Percentiles rank a stretch among this genome's conserved stretches.
Conservation (phyloP, 2,329 filamentous ascomycete genomes). For the Paramyrothecium roridum region DNA sequence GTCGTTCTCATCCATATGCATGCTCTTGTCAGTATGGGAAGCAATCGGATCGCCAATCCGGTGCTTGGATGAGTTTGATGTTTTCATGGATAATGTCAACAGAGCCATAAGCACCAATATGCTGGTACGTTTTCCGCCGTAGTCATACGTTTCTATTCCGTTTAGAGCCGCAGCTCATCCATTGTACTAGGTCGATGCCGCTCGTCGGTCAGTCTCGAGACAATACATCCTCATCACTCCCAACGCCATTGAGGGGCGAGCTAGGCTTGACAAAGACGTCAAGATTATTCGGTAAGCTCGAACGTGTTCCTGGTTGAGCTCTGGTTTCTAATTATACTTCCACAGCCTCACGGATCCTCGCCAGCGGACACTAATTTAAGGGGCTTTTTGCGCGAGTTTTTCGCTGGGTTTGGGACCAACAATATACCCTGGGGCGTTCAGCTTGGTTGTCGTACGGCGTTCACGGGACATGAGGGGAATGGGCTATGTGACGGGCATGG, state of each 20-base stretch:
- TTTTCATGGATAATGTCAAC: slow-evolving; percentile 99
- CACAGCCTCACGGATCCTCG: slow-evolving; percentile 56
- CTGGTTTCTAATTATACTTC: slow-evolving; percentile 16
- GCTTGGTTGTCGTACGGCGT: too few relatives aligned
- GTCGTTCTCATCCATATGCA: slow-evolving; percentile 94
- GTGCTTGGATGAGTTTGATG: slow-evolving; percentile 96
- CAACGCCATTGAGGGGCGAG: slow-evolving; percentile 69
- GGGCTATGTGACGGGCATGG: too few relatives aligned
- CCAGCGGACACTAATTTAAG: slow-evolving; percentile 41
- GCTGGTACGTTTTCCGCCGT: slow-evolving; percentile 60
- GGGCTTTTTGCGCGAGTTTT: neutral
- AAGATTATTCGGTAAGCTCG: slow-evolving; percentile 66
- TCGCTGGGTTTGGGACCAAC: neutral
- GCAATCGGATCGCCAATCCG: slow-evolving; percentile 95
- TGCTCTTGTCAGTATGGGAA: slow-evolving; percentile 92
- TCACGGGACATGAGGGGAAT: too few relatives aligned
- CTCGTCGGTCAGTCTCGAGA: slow-evolving; percentile 79
- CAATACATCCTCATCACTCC: slow-evolving; percentile 98
- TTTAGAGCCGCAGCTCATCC: neutral
- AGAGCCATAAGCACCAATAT: slow-evolving; percentile 89
- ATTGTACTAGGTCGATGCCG: slow-evolving; percentile 66
- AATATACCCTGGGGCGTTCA: neutral
- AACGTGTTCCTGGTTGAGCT: neutral
- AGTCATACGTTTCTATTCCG: neutral
- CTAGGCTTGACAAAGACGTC: slow-evolving; percentile 63